phyloP scores from a whole-genome alignment of 495 filamentous ascomycete genomes.

The Neurospora tetrasperma region DNA sequence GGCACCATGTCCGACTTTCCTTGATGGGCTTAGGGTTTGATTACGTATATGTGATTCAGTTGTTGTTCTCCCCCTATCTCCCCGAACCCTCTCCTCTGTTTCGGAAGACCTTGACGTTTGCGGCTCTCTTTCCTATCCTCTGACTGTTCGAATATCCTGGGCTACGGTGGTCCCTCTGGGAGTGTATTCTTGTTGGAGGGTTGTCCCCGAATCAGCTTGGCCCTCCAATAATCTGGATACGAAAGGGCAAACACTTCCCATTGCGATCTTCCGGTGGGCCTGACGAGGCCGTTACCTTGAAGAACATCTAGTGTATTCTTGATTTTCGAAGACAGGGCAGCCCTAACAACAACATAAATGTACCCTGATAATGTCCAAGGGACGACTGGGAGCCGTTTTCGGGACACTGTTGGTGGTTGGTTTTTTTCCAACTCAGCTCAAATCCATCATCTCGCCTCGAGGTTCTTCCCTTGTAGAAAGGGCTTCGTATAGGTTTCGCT shows the following conservation, averaged over 20 bases:
- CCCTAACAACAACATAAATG: background rate
- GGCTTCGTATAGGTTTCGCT: background rate
- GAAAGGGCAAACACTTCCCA: background rate
- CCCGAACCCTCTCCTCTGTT: background rate
- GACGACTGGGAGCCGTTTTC: background rate
- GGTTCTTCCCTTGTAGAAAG: background rate
- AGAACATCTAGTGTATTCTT: background rate
- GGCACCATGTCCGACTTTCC: background rate
- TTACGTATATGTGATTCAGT: background rate
- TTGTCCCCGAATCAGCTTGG: background rate
- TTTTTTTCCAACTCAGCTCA: background rate
- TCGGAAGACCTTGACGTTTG: background rate
- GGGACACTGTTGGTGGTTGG: background rate
- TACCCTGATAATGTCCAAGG: background rate
- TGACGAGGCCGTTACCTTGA: background rate
- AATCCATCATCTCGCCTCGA: background rate
- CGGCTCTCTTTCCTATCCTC: background rate
- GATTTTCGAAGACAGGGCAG: background rate
- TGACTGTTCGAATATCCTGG: background rate
- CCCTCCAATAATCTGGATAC: background rate
- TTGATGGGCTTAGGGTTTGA: background rate
- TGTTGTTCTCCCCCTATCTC: background rate
- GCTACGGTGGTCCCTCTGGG: background rate
- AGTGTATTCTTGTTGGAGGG: background rate
- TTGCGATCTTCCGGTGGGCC: background rate